phyloP scores from a whole-genome alignment of 2,329 filamentous ascomycete genomes.

The Decorospora gaudefroyi region DNA sequence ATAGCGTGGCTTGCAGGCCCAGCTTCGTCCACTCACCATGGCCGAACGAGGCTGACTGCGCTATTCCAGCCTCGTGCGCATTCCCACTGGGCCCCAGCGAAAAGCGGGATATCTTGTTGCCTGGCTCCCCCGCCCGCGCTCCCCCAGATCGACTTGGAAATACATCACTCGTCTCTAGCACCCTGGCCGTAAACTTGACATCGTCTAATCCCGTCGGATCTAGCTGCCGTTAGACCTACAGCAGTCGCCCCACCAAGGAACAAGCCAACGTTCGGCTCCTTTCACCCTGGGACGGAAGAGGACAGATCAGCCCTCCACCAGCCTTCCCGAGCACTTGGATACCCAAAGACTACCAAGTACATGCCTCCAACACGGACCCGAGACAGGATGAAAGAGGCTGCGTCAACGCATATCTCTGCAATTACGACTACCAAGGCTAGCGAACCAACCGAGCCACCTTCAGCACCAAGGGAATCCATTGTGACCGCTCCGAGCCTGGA shows the following conservation, averaged over 20 bases:
- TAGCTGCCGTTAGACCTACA: slow-evolving; percentile 36
- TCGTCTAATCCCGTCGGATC: slow-evolving; percentile 26
- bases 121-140: slow-evolving; percentile 40
- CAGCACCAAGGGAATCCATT: slow-evolving; percentile 37
- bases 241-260: slow-evolving; percentile 39
- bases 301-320: slow-evolving; percentile 16
- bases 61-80: slow-evolving; percentile 45
- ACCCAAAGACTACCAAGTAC: slow-evolving; percentile 17
- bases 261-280: slow-evolving; percentile 27
- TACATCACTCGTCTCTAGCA: slow-evolving; percentile 27
- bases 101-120: slow-evolving; percentile 46
- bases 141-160: slow-evolving; percentile 32
- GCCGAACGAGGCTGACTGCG: slow-evolving; percentile 48
- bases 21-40: slow-evolving; percentile 44
- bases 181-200: slow-evolving; percentile 23
- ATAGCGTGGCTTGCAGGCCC: slow-evolving; percentile 44
- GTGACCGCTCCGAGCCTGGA: slow-evolving; percentile 34
- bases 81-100: slow-evolving; percentile 35
- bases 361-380: slow-evolving; percentile 45
- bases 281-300: slow-evolving; percentile 18
- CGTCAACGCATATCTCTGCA: slow-evolving; percentile 28
- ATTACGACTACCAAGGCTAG: slow-evolving; percentile 27
- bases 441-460: slow-evolving; percentile 32
- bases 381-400: slow-evolving; percentile 43
- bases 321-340: slow-evolving; percentile 18